Conservation (phyloP, 441 rosid genomes). For the Pelargonium myrrhifolium region DNA sequence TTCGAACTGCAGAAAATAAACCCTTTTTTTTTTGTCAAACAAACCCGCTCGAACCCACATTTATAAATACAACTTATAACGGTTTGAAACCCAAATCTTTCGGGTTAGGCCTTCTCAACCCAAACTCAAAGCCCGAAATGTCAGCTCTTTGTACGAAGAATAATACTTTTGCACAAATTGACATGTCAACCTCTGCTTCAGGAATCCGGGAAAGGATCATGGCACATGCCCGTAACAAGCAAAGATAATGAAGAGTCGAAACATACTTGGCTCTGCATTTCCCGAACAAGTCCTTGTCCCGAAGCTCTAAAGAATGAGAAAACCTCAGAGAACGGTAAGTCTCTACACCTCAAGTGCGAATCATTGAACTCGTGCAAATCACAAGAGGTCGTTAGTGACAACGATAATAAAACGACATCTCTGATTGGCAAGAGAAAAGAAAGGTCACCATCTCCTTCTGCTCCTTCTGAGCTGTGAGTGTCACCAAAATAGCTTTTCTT, state of each 20-base stretch:
- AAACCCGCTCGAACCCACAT: too few species aligned
- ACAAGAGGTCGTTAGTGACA: background rate
- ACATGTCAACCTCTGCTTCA: constrained; percentile 23
- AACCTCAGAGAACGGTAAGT: constrained; percentile 18
- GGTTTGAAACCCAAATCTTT: too few species aligned
- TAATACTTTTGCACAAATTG: background rate
- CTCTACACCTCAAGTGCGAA: background rate
- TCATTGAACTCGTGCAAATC: constrained; percentile 11
- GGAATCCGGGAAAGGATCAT: constrained; percentile 83
- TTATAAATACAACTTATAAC: too few species aligned
- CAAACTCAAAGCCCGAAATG: too few species aligned
- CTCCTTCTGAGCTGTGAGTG: too few species aligned
- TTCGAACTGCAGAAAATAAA: too few species aligned
- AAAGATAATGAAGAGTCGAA: constrained; percentile 27
- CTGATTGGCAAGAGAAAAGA: constrained; percentile 25
- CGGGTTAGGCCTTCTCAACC: too few species aligned
- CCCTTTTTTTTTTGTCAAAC: too few species aligned
- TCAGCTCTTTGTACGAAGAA: too few species aligned
- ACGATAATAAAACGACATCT: constrained; percentile 7
- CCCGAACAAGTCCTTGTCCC: constrained; percentile 24
- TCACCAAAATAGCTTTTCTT: too few species aligned
- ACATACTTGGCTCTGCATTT: constrained; percentile 61
- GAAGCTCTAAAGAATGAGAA: constrained; percentile 12
- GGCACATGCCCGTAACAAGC: constrained; percentile 57
- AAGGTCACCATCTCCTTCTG: constrained; percentile 23